These are phyloP conservation scores for Lachnum nothofagi DNA, from an alignment of 2,329 filamentous ascomycete species.

Conservation along the genomic window DNA sequence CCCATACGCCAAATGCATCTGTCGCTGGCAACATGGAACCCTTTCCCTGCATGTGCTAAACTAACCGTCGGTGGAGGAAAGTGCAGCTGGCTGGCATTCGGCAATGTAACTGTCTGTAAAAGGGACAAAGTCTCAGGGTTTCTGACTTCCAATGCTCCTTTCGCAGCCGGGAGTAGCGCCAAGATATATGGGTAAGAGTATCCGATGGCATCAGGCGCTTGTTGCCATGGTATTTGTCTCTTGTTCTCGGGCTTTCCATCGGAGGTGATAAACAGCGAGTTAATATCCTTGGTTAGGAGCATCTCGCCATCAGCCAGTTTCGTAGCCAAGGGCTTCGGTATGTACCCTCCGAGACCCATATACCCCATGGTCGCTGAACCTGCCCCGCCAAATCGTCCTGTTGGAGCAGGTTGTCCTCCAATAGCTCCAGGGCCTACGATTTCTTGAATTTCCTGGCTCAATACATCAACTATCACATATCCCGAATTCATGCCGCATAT, in stretches of 20 bases:
- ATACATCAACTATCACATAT: slow-evolving; percentile 83
- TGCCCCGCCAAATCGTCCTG: slow-evolving; percentile 71
- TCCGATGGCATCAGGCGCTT: slow-evolving; percentile 82
- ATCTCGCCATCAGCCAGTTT: slow-evolving; percentile 78
- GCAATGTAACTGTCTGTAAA: slow-evolving; percentile 76
- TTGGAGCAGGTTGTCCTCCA: slow-evolving; percentile 51
- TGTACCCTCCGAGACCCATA: slow-evolving; percentile 87
- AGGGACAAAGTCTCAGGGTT: slow-evolving; percentile 90
- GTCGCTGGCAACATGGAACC: slow-evolving; percentile 89
- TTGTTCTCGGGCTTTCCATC: slow-evolving; percentile 77
- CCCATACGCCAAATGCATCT: slow-evolving; percentile 94
- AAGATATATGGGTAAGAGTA: slow-evolving; percentile 97
- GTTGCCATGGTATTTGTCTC: slow-evolving; percentile 85
- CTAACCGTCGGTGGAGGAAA: slow-evolving; percentile 90
- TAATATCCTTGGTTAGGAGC: slow-evolving; percentile 94
- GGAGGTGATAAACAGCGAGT: slow-evolving; percentile 84
- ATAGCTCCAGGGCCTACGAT: slow-evolving; percentile 72
- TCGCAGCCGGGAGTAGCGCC: slow-evolving; percentile 74
- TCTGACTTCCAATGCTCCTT: slow-evolving; percentile 80
- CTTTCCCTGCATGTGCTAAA: slow-evolving; percentile 92
- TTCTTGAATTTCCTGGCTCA: slow-evolving; percentile 67
- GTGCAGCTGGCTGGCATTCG: slow-evolving; percentile 77
- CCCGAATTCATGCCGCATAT: slow-evolving; percentile 87
- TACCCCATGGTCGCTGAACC: slow-evolving; percentile 89
- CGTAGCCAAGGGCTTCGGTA: slow-evolving; percentile 82